Conservation (phyloP, 2,329 filamentous ascomycete genomes). For the Pseudonectria buxi region DNA sequence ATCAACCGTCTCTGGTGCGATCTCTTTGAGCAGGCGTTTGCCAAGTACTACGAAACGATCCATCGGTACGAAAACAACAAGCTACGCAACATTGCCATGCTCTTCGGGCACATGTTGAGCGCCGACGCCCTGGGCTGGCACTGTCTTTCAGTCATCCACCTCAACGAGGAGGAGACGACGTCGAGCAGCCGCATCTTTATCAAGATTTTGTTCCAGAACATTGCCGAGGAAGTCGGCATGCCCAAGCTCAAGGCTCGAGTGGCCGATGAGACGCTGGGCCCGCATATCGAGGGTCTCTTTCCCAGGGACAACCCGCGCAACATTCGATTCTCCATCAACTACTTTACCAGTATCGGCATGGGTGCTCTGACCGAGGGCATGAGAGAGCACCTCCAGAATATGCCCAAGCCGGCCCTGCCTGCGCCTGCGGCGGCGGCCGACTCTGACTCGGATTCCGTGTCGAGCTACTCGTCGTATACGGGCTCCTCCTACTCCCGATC, state of each 20-base stretch:
- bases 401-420: slow-evolving; percentile 76
- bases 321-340: slow-evolving; percentile 96
- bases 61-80: slow-evolving; percentile 96
- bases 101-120: slow-evolving; percentile 87
- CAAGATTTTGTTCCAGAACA: slow-evolving; percentile 93
- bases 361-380: slow-evolving; percentile 90
- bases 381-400: slow-evolving; percentile 82
- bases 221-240: slow-evolving; percentile 81
- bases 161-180: slow-evolving; percentile 96
- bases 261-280: slow-evolving; percentile 69
- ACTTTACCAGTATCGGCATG: slow-evolving; percentile 98
- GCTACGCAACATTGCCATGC: slow-evolving; percentile 86
- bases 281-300: slow-evolving; percentile 79
- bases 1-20: slow-evolving; percentile 93
- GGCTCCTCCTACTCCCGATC: slow-evolving; percentile 53
- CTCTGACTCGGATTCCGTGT: slow-evolving; percentile 65
- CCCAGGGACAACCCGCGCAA: slow-evolving; percentile 83
- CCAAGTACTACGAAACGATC: slow-evolving; percentile 93
- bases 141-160: slow-evolving; percentile 71
- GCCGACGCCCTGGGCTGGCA: slow-evolving; percentile 92
- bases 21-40: slow-evolving; percentile 83
- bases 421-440: slow-evolving; percentile 53
- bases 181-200: slow-evolving; percentile 96
- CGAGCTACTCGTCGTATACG: slow-evolving; percentile 71
- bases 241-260: slow-evolving; percentile 69